Evolutionary conservation across 1,284 basidiomycete genomes (phyloP).

Genomic region (Microbotryomycetes sp.): DNA sequence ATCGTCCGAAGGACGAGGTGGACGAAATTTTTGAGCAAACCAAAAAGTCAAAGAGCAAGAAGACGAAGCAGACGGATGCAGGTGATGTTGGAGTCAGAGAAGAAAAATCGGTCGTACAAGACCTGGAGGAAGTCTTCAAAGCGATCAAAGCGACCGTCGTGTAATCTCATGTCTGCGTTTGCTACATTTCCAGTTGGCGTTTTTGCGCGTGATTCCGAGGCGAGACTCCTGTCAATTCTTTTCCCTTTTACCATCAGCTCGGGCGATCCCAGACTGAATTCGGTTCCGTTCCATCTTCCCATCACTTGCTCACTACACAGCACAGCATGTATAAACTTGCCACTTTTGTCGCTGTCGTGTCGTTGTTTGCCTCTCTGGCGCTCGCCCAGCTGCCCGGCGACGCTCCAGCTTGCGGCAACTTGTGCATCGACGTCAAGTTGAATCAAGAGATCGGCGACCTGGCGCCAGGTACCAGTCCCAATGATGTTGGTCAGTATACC

Average conservation of each 20-base stretch:
- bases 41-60: constrained; percentile 1
- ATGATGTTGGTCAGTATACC: background rate
- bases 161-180: background rate
- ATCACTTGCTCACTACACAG: no score
- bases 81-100: background rate
- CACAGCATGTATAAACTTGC: background rate
- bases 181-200: no score
- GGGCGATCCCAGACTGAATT: no score
- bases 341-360: background rate
- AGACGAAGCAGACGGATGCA: constrained; percentile 2
- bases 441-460: background rate
- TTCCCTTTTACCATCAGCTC: no score
- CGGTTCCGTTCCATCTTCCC: no score
- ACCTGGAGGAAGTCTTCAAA: constrained; percentile 16
- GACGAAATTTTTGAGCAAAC: constrained; percentile 29
- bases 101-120: background rate
- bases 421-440: background rate
- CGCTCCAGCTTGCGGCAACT: background rate
- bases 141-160: constrained; percentile 19
- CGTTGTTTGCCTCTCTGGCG: no score
- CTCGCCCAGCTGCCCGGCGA: background rate
- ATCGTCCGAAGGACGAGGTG: constrained; percentile 32
- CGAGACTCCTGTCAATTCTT: no score
- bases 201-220: no score
- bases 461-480: background rate